phyloP scores from a whole-genome alignment of 805 yeast species.

The Kazachstania kunashirensis region DNA sequence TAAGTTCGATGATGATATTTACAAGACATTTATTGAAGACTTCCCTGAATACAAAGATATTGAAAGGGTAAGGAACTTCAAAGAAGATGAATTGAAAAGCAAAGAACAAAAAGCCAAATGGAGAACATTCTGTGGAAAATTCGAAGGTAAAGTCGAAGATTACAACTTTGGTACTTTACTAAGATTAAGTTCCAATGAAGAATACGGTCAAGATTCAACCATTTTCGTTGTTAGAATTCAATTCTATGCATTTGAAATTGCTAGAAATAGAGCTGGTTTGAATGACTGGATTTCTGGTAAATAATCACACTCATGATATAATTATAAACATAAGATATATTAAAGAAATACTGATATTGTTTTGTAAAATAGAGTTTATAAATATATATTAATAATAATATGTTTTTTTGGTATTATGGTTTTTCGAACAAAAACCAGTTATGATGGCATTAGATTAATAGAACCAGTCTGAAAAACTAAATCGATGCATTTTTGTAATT shows the following conservation, averaged over 20 bases:
- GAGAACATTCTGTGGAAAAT: slow-evolving; percentile 77
- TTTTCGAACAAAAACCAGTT: too few species aligned
- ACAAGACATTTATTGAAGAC: slow-evolving; percentile 45
- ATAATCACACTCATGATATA: slow-evolving; percentile 6
- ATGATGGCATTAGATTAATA: too few species aligned
- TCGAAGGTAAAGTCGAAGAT: slow-evolving; percentile 75
- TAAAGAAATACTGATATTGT: background rate
- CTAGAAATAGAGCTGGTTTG: slow-evolving; percentile 80
- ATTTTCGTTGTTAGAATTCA: slow-evolving; percentile 89
- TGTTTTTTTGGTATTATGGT: slow-evolving; percentile 6
- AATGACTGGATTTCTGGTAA: slow-evolving; percentile 75
- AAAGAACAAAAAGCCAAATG: slow-evolving; percentile 75
- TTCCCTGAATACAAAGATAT: slow-evolving; percentile 84
- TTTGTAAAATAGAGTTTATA: background rate
- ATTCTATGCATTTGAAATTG: slow-evolving; percentile 89
- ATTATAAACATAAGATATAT: too few species aligned
- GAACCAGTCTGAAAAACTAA: too few species aligned
- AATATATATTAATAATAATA: too few species aligned
- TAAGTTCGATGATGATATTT: slow-evolving; percentile 61
- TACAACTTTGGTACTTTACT: slow-evolving; percentile 91
- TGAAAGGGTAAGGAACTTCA: slow-evolving; percentile 44
- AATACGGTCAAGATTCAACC: slow-evolving; percentile 74
- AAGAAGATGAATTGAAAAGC: slow-evolving; percentile 77
- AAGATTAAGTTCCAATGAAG: slow-evolving; percentile 60
- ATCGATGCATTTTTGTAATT: too few species aligned